Base-by-base conservation (phyloP, 352 stramenopile species). In the Globisporangium nunn region DNA sequence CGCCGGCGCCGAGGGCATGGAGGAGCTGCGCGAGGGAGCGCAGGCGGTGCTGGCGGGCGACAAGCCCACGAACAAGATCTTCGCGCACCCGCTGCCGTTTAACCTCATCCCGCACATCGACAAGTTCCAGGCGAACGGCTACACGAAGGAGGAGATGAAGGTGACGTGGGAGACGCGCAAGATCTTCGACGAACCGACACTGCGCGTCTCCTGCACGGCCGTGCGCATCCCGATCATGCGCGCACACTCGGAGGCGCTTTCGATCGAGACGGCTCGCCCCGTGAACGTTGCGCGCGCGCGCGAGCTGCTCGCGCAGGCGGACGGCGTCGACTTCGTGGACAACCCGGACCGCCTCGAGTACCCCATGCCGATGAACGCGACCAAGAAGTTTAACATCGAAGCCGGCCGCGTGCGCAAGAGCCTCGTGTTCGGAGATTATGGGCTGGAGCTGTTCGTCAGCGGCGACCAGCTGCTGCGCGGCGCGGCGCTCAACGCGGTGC, bases 71-170 rank as follows among this genome's bases (percentile, higher is more conserved):
- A 87, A 98, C 72, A 95, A 96, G 64, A 80, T 98, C 8, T 99
- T 99, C 76, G 91, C 94, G 39, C 94, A 99, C 78, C 95, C 96
- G 50, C 70, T 99, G 52, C 91, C 96, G 15, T 99, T 99, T 75
- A 99, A 99, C 78, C 86, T 99, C 23, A 99, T 99, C 71, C 97
- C 97, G 44, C 97, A 99, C 72, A 99, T 99, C 73, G 97, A 99
- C 75, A 98, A 98, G 70, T 99, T 99, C 69, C 96, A 99, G 75
- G 85, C 96, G 10, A 99, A 99, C 69, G 90, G 94, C 58, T 99
- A 98, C 79, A 99, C 96, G 39, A 99, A 99, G 80, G 96, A 99
- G 71, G 96, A 99, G 81, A 99, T 99, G 96, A 99, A 99, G 71
- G 96, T 99, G 39, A 97, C 95, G 54, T 99, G 96, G 96, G 96